Evolutionary conservation across 331 rosid genomes (phyloP), one percentile per base, ranked within the genome.

Genomic region (Saraca asoca): DNA sequence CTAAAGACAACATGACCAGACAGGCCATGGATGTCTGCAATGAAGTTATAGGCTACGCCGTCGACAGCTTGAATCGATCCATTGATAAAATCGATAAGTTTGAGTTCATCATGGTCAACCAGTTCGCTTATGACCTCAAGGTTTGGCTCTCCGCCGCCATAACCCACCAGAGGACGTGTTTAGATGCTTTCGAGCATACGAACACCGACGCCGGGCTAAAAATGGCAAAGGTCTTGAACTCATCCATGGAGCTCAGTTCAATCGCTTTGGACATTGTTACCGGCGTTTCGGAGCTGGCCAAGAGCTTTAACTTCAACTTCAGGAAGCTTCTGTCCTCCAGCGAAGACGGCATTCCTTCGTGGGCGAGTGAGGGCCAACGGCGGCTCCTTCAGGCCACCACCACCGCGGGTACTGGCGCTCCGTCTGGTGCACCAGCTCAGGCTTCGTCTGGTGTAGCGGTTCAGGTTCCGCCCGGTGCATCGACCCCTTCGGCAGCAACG

Each of bases 191-290:
- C 34, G 78, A 77, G 33, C 77, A 85, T 68, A 64, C 87, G 0
- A 71, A 69, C 0, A 78, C 89, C 0, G 20, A 82, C 0, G 85
- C 89, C 0, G 91, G 87, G 0, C 68, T 55, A 5, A 75, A 49
- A 17, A 91, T 91, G 92, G 56, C 64, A 5, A 1, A 20, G 12
- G 38, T 45, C 11, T 13, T 91, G 74, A 80, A 85, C 1, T 58
- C 67, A 0, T 67, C 92, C 0, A 37, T 71, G 49, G 81, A 85
- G 73, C 66, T 91, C 13, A 89, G 86, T 5, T 73, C 53, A 68
- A 89, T 89, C 58, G 92, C 89, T 0, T 68, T 89, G 9, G 95
- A 81, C n/a, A 83, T 91, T 78, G 72, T 91, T 14, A 17, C 48
- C n/a, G 80, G 72, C 1, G 29, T 78, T 7, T 45, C 75, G 0